Percentiles rank a stretch among this genome's conserved stretches.
Evolutionary conservation across 2,329 filamentous ascomycete genomes (phyloP).

Genomic region (Nothomitra cinnamomea): DNA sequence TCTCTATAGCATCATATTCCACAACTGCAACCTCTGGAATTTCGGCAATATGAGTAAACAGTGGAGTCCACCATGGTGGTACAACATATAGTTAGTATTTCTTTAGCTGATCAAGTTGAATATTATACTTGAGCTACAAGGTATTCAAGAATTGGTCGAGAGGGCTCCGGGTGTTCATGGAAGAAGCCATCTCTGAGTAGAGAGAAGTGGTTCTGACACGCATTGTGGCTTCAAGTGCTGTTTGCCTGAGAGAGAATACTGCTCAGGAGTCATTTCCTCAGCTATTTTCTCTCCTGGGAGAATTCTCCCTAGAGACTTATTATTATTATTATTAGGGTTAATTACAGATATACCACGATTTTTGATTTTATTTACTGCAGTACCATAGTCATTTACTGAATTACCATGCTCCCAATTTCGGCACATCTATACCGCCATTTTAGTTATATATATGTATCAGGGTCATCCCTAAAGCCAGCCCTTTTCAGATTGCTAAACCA

Average conservation of each 20-base stretch:
- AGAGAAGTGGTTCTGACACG: conserved; percentile 11
- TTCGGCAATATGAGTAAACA: conserved; percentile 7
- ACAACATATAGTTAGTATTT: conserved; percentile 11
- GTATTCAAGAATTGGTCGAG: conserved; percentile 1
- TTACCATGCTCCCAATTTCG: not conserved
- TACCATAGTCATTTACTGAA: not conserved
- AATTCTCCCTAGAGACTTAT: no score
- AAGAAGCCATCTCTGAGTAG: conserved; percentile 4
- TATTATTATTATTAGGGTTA: no score
- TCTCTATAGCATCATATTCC: conserved; percentile 9
- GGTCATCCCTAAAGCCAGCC: no score
- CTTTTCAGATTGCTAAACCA: no score
- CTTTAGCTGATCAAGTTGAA: conserved; percentile 10
- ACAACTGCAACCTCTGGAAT: conserved; percentile 9
- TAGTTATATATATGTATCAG: no score
- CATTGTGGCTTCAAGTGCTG: conserved; percentile 13
- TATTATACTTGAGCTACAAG: conserved; percentile 7
- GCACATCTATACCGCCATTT: no score
- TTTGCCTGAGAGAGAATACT: no score
- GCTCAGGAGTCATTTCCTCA: no score
- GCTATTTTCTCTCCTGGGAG: no score
- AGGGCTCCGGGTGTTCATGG: not conserved
- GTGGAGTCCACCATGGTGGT: conserved; percentile 11
- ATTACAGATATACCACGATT: no score
- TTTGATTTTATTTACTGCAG: not conserved